phyloP scores from a whole-genome alignment of 2,329 filamentous ascomycete species.

The Penicillium sp. region DNA sequence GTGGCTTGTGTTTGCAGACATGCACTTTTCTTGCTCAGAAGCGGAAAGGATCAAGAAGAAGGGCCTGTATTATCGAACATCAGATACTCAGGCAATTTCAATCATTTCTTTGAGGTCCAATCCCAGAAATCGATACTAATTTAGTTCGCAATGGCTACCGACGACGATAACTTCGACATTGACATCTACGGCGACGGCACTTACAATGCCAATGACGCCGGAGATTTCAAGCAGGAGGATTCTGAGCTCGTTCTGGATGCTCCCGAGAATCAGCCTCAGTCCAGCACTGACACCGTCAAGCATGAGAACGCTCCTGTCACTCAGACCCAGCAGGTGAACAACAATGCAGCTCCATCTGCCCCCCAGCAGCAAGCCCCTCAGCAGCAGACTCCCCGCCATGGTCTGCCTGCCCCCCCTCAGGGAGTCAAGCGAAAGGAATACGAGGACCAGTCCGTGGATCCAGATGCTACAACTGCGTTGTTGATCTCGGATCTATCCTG shows the following conservation, averaged over 20 bases:
- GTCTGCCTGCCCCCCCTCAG: slow-evolving; percentile 47
- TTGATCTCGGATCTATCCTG: slow-evolving; percentile 89
- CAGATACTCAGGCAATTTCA: slow-evolving; percentile 37
- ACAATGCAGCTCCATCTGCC: slow-evolving; percentile 13
- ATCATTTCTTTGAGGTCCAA: slow-evolving; percentile 28
- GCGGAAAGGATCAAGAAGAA: slow-evolving; percentile 25
- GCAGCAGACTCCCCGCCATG: slow-evolving; percentile 19
- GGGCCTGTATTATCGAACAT: slow-evolving; percentile 39
- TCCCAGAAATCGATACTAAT: slow-evolving; percentile 21
- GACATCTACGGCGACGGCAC: slow-evolving; percentile 66
- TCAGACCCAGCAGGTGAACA: slow-evolving; percentile 7
- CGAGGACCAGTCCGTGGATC: slow-evolving; percentile 56
- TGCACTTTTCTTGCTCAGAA: slow-evolving; percentile 42
- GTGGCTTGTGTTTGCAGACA: slow-evolving; percentile 39
- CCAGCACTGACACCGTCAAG: slow-evolving; percentile 24
- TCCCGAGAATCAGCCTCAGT: slow-evolving; percentile 28
- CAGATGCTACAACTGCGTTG: slow-evolving; percentile 66
- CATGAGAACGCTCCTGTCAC: slow-evolving; percentile 11
- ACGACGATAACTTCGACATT: slow-evolving; percentile 69
- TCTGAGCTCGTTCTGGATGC: slow-evolving; percentile 41
- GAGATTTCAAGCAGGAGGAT: slow-evolving; percentile 44
- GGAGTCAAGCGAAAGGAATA: slow-evolving; percentile 62
- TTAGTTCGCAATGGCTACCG: slow-evolving; percentile 49
- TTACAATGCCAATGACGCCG: slow-evolving; percentile 48
- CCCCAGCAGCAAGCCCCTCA: slow-evolving; percentile 22